Base-by-base conservation (phyloP, 352 stramenopile species). In the Saprolegnia parasitica region DNA sequence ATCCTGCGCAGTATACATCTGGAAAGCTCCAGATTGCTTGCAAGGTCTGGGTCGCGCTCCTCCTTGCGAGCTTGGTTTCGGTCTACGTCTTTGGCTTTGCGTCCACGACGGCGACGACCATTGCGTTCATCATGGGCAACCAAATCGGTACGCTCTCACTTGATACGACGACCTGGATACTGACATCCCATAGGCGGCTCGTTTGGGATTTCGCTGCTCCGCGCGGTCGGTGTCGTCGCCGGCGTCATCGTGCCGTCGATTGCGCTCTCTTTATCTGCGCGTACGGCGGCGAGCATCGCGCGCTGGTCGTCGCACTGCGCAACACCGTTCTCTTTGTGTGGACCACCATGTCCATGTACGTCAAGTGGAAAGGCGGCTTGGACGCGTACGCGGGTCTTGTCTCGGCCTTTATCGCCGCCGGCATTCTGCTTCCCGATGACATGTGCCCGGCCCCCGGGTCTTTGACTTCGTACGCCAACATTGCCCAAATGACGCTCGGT, bases 61-160 rank as follows among this genome's bases (percentile, higher is more conserved):
- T 88, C 52, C 76, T 82, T 50, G 84, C 80, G 47, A 81, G 78
- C 18, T 82, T 90, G 55, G 67, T 91, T 20, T 78, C 81, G 0
- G 82, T 93, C 23, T 91, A 90, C 68, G 73, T 91, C 0, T 93
- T 90, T 72, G 80, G 73, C 32, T 93, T 86, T 73, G 88, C 78
- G 54, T 77, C 74, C 10, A 91, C 81, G 20, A 84, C 81, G 1
- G 83, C 85, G 0, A 74, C 75, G 0, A 76, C 83, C 0, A 74
- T 93, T 8, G 82, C 81, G 0, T 93, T 89, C 74, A 81, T 93
- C 58, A 91, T 93, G 81, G 82, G 85, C 1, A 90, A 88, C 54
- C 74, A 86, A 61, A 82, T 93, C 56, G 85, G 85, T 67, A 24
- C 46, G 58, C 5, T n/a, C 10, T 23, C 24, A 8, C 11, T 42